Conservation (phyloP, 495 filamentous ascomycete species). For the Neurospora sp. region DNA sequence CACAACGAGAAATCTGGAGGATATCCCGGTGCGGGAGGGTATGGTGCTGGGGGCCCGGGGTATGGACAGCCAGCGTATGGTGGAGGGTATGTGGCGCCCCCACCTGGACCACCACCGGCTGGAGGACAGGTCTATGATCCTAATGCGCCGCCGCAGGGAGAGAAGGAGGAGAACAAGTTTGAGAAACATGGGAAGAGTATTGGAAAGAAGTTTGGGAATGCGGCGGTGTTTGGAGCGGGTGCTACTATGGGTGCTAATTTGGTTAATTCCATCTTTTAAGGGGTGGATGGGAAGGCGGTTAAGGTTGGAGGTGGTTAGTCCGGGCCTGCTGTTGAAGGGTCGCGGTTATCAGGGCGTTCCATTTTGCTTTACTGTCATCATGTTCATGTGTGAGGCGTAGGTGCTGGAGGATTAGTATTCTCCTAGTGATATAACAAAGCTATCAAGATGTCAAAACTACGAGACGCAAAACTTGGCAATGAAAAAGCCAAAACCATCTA, state of each 20-base stretch:
- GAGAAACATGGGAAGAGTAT: constrained; percentile 59
- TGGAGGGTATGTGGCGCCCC: background rate
- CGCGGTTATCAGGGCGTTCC: no score
- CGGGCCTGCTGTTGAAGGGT: no score
- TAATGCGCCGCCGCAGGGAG: constrained; percentile 35
- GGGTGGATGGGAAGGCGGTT: background rate
- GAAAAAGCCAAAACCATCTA: background rate
- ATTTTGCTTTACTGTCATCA: no score
- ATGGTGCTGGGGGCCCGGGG: constrained; percentile 7
- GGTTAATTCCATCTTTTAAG: constrained; percentile 73
- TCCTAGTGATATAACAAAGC: background rate
- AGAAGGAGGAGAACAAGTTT: constrained; percentile 28
- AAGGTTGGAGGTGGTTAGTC: background rate
- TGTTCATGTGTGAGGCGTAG: background rate
- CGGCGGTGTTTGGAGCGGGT: constrained; percentile 74
- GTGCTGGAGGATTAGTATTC: background rate
- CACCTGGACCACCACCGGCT: constrained; percentile 17
- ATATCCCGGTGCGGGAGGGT: constrained; percentile 5
- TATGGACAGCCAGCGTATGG: background rate
- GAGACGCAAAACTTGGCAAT: background rate
- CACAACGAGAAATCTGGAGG: background rate
- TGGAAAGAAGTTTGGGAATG: constrained; percentile 67
- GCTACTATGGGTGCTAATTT: constrained; percentile 87
- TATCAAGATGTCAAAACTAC: background rate
- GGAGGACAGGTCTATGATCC: constrained; percentile 31